phyloP scores from a whole-genome alignment of 1,284 basidiomycete species.

The Golubevia sp. region DNA sequence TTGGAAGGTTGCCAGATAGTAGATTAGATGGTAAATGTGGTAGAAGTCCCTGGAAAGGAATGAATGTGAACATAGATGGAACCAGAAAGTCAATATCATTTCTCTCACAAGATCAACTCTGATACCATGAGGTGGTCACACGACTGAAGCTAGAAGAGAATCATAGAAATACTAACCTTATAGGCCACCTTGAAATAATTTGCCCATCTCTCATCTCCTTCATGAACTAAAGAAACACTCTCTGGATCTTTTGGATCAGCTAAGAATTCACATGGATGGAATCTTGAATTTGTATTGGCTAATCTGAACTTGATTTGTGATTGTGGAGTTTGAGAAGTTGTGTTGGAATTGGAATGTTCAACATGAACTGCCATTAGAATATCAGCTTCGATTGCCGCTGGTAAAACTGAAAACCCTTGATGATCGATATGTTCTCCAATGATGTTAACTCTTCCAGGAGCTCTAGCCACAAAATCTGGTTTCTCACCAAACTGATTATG shows the following conservation, averaged over 20 bases:
- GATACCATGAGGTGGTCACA: too few relatives aligned
- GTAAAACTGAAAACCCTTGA: constrained; percentile 49
- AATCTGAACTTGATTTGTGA: constrained; percentile 14
- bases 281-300: constrained; percentile 37
- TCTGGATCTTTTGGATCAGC: constrained; percentile 23
- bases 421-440: constrained; percentile 59
- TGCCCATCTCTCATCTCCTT: constrained; percentile 48
- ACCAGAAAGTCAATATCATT: not conserved
- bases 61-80: too few relatives aligned
- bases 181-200: constrained; percentile 60
- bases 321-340: not conserved
- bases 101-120: too few relatives aligned
- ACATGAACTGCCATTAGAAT: constrained; percentile 51
- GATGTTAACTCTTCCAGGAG: constrained; percentile 55
- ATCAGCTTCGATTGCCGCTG: constrained; percentile 57
- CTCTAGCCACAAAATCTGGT: constrained; percentile 51
- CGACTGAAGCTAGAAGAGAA: too few relatives aligned
- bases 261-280: constrained; percentile 26
- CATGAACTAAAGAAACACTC: constrained; percentile 27
- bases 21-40: constrained; percentile 32
- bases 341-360: constrained; percentile 1
- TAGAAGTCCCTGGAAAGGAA: constrained; percentile 32
- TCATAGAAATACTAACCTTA: constrained; percentile 16
- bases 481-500: constrained; percentile 14
- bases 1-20: constrained; percentile 16